Evolutionary conservation across 2,329 filamentous ascomycete species (phyloP).

Genomic region (Cladosporium phlei): DNA sequence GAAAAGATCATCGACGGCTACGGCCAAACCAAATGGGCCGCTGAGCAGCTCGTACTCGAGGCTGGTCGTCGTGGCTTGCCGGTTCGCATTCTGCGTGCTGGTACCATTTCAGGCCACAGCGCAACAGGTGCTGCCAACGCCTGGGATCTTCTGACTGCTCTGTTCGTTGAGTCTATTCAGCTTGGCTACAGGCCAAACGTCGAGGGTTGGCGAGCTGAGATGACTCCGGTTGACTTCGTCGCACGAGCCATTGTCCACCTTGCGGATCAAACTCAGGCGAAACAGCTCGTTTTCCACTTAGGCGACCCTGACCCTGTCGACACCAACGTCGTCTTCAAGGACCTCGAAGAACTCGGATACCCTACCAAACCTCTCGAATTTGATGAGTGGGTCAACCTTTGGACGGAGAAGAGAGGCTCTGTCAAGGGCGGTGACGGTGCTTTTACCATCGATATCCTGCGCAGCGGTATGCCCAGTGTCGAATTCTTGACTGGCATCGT

Average conservation of each 20-base stretch:
- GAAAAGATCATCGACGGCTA: conserved; percentile 67
- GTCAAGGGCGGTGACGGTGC: conserved; percentile 63
- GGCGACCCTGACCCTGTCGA: conserved; percentile 67
- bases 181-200: conserved; percentile 67
- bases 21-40: conserved; percentile 77
- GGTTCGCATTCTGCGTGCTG: conserved; percentile 66
- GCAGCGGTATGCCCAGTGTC: conserved; percentile 72
- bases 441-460: conserved; percentile 74
- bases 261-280: conserved; percentile 57
- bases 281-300: conserved; percentile 67
- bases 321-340: conserved; percentile 61
- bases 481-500: conserved; percentile 67
- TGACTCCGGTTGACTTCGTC: conserved; percentile 80
- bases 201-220: conserved; percentile 71
- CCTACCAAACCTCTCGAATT: conserved; percentile 61
- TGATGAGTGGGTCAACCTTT: conserved; percentile 69
- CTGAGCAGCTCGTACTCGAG: conserved; percentile 68
- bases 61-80: conserved; percentile 65
- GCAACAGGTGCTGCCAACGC: conserved; percentile 69
- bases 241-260: conserved; percentile 68
- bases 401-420: conserved; percentile 65
- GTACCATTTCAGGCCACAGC: conserved; percentile 76
- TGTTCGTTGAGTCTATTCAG: conserved; percentile 72
- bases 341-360: conserved; percentile 64
- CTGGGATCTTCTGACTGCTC: conserved; percentile 70